These are phyloP conservation scores for Marasmius fiardii DNA, from an alignment of 1,284 basidiomycete species.

Conservation along the genomic window DNA sequence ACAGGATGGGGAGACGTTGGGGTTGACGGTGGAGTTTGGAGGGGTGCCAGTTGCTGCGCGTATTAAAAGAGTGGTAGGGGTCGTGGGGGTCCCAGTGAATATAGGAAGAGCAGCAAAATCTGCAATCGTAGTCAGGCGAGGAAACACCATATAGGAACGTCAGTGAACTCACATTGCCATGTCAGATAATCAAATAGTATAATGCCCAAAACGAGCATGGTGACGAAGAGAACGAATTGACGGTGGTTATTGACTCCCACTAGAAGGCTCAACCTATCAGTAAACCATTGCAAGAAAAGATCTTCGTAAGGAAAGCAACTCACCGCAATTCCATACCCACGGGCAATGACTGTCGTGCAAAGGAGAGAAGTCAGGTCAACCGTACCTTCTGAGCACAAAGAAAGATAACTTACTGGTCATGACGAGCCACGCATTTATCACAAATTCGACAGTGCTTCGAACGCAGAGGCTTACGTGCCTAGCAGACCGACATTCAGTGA, in stretches of 20 bases:
- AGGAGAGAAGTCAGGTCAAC: constrained; percentile 7
- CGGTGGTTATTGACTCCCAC: constrained; percentile 96
- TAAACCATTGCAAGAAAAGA: constrained; percentile 1
- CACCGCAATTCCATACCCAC: constrained; percentile 99
- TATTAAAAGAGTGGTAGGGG: too few species aligned
- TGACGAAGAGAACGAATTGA: constrained; percentile 90
- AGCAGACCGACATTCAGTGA: constrained; percentile 3
- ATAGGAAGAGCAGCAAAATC: constrained; percentile 6
- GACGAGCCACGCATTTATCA: constrained; percentile 85
- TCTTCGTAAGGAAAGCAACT: constrained; percentile 26
- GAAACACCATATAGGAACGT: constrained; percentile 7
- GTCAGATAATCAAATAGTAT: constrained; percentile 79
- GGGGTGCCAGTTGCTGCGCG: constrained; percentile 21
- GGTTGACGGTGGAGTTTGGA: constrained; percentile 30
- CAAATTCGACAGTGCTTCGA: constrained; percentile 96
- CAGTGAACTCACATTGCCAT: constrained; percentile 63
- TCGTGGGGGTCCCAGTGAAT: neutral
- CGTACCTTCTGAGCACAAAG: neutral
- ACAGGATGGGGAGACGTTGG: constrained; percentile 57
- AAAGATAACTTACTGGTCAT: constrained; percentile 77
- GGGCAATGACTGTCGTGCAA: constrained; percentile 78
- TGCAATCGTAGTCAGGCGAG: neutral
- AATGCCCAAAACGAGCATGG: constrained; percentile 81
- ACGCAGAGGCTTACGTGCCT: constrained; percentile 87
- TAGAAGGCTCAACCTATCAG: constrained; percentile 24